Percentiles rank a stretch among this genome's conserved stretches.
These are phyloP conservation scores for Martensiomyces pterosporus DNA, from an alignment of 192 early-diverging fungal genomes.

Conservation along the genomic window DNA sequence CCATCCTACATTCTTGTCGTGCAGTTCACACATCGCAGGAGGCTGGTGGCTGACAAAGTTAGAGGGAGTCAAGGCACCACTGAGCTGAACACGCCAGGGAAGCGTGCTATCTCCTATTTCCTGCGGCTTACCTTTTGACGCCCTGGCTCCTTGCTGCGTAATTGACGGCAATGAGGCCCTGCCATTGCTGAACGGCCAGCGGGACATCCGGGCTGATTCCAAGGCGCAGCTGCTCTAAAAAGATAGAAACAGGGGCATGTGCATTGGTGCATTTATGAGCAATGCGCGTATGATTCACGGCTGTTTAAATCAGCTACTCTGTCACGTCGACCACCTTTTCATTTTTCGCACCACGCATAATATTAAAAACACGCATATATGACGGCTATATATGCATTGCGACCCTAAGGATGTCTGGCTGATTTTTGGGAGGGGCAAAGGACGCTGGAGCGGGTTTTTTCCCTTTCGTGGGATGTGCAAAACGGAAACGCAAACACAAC, in stretches of 20 bases:
- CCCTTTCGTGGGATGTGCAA: no score
- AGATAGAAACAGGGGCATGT: background rate
- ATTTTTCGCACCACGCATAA: no score
- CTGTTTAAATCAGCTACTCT: background rate
- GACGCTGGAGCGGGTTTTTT: no score
- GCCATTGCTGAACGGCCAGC: constrained; percentile 91
- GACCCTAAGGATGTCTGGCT: no score
- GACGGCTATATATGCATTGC: no score
- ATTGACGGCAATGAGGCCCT: constrained; percentile 78
- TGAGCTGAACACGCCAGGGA: background rate
- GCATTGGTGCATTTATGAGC: no score
- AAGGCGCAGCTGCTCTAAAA: constrained; percentile 66
- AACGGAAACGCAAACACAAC: no score
- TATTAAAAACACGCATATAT: no score
- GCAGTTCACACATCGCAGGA: no score
- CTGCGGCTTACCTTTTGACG: constrained; percentile 57
- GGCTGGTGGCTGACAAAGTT: no score
- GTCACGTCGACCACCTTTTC: background rate
- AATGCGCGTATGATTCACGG: constrained; percentile 3
- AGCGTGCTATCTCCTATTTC: background rate
- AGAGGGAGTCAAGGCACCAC: background rate
- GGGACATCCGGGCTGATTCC: constrained; percentile 63
- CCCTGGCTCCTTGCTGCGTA: constrained; percentile 81
- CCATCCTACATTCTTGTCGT: no score
- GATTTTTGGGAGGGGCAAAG: no score